Evolutionary conservation across 345 rosid genomes (phyloP).

Genomic region (Gynandropsis gynandra): DNA sequence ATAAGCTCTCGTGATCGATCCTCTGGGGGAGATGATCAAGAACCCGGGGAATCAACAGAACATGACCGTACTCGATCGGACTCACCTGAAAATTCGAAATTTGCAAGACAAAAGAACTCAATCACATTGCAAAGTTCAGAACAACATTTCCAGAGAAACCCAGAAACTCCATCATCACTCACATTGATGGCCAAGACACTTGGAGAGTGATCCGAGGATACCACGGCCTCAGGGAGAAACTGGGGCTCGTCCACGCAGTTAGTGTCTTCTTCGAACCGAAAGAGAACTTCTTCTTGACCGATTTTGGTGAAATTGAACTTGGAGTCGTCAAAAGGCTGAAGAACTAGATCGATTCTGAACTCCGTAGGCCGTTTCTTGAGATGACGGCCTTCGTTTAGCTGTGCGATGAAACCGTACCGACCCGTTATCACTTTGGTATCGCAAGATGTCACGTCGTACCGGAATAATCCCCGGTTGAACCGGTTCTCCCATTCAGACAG

Average conservation of each 20-base stretch:
- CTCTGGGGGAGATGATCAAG: slow-evolving; percentile 95
- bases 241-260: slow-evolving; percentile 59
- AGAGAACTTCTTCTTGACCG: slow-evolving; percentile 96
- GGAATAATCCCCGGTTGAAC: slow-evolving; percentile 87
- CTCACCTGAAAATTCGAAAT: slow-evolving; percentile 57
- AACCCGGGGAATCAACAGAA: slow-evolving; percentile 87
- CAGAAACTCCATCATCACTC: too few species aligned
- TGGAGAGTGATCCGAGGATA: slow-evolving; percentile 71
- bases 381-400: slow-evolving; percentile 98
- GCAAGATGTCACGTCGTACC: slow-evolving; percentile 91
- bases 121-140: too few species aligned
- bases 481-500: slow-evolving; percentile 80
- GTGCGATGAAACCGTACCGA: slow-evolving; percentile 83
- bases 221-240: slow-evolving; percentile 64
- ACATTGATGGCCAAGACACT: slow-evolving; percentile 95
- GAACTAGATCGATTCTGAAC: slow-evolving; percentile 90
- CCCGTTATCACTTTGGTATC: slow-evolving; percentile 98
- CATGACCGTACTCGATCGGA: slow-evolving; percentile 97
- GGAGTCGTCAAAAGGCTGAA: slow-evolving; percentile 88
- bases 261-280: slow-evolving; percentile 87
- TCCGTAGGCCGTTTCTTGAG: slow-evolving; percentile 99
- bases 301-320: slow-evolving; percentile 97
- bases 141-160: too few species aligned
- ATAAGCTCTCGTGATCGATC: slow-evolving; percentile 81
- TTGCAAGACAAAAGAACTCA: slow-evolving; percentile 6